Conservation (phyloP, 2,329 filamentous ascomycete species). For the Beauveria bassiana region DNA sequence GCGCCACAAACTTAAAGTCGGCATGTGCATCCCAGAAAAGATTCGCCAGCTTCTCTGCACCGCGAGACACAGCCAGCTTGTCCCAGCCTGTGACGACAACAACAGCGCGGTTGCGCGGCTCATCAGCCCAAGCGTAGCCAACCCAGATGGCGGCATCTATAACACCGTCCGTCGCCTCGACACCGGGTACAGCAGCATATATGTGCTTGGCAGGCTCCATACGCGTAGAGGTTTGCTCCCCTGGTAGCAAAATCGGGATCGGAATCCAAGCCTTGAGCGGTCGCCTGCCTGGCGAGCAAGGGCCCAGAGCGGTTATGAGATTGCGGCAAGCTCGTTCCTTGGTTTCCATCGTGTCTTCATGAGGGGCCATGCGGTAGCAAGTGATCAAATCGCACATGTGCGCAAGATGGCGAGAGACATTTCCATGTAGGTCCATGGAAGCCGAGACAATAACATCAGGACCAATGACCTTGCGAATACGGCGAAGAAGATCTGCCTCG, state of each 20-base stretch:
- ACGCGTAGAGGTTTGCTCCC: slow-evolving; percentile 48
- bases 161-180: slow-evolving; percentile 33
- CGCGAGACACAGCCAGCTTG: slow-evolving; percentile 25
- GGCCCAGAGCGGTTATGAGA: slow-evolving; percentile 32
- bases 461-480: slow-evolving; percentile 38
- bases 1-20: slow-evolving; percentile 44
- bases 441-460: slow-evolving; percentile 40
- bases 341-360: slow-evolving; percentile 42
- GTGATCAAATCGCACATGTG: slow-evolving; percentile 45
- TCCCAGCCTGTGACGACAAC: slow-evolving; percentile 47
- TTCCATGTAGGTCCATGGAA: slow-evolving; percentile 49
- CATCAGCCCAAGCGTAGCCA: slow-evolving; percentile 49
- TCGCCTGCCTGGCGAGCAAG: slow-evolving; percentile 19
- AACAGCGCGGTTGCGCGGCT: slow-evolving; percentile 41
- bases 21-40: slow-evolving; percentile 39
- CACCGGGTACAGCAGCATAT: slow-evolving; percentile 37
- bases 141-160: slow-evolving; percentile 48
- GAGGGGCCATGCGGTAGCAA: slow-evolving; percentile 45
- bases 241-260: slow-evolving; percentile 42
- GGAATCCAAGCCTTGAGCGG: slow-evolving; percentile 46
- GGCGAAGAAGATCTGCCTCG: slow-evolving; percentile 38
- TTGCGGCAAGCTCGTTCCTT: slow-evolving; percentile 44
- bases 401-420: slow-evolving; percentile 40
- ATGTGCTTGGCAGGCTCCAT: slow-evolving; percentile 43
- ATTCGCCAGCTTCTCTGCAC: slow-evolving; percentile 37